Evolutionary conservation across 768 basidiomycete species (phyloP).

Genomic region (Stropharia rugosoannulata): DNA sequence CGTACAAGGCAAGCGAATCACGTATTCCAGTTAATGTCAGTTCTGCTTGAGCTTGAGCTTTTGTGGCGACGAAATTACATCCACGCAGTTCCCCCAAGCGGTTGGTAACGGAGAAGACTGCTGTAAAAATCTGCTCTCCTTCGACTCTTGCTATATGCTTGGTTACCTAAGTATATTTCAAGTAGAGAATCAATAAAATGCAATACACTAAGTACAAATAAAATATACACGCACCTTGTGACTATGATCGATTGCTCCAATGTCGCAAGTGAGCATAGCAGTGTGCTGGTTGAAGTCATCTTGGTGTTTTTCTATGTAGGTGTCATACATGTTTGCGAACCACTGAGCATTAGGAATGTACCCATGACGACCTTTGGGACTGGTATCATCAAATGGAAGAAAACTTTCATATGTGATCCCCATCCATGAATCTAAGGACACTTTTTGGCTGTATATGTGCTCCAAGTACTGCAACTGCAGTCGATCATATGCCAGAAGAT

Average conservation of each 20-base stretch:
- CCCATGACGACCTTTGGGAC: conserved; percentile 5
- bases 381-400: conserved; percentile 19
- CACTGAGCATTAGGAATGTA: conserved; percentile 20
- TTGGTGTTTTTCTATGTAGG: conserved; percentile 16
- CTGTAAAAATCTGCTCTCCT: conserved; percentile 22
- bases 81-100: conserved; percentile 20
- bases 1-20: conserved; percentile 25
- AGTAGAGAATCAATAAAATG: no score
- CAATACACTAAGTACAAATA: no score
- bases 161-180: conserved; percentile 16
- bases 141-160: conserved; percentile 24
- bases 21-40: conserved; percentile 20
- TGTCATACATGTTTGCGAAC: conserved; percentile 23
- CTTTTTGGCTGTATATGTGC: not conserved
- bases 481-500: conserved; percentile 18
- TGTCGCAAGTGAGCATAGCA: conserved; percentile 20
- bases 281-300: conserved; percentile 22
- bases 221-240: conserved; percentile 18
- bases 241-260: conserved; percentile 24
- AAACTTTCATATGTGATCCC: conserved; percentile 14
- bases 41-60: conserved; percentile 29
- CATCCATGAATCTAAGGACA: not conserved
- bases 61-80: conserved; percentile 24
- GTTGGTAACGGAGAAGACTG: conserved; percentile 24
- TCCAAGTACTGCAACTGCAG: conserved; percentile 21